Percentiles rank a stretch among this genome's conserved stretches.
These are phyloP conservation scores for Gremmenia infestans DNA, from an alignment of 2,329 filamentous ascomycete species.

Conservation along the genomic window DNA sequence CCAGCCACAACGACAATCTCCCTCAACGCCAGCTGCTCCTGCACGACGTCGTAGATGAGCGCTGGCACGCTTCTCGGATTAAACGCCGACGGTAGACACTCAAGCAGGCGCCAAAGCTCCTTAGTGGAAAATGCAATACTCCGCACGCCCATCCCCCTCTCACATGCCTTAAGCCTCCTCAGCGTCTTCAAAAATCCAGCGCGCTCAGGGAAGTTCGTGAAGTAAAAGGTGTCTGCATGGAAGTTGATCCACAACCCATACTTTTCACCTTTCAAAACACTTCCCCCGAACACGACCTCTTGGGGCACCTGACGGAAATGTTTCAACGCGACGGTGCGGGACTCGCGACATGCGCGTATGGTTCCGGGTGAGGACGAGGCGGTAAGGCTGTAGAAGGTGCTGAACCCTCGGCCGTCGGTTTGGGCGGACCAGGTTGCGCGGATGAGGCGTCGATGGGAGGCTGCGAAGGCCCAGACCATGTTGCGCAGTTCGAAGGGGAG, in stretches of 20 bases:
- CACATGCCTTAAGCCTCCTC: conserved; percentile 3
- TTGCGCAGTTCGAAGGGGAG: not conserved
- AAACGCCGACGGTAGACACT: not conserved
- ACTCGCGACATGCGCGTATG: not conserved
- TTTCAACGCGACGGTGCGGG: not conserved
- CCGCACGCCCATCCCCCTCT: not conserved
- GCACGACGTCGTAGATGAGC: not conserved
- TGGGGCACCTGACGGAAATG: not conserved
- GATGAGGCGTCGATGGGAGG: not conserved
- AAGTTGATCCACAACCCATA: conserved; percentile 6
- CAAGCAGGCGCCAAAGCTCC: not conserved
- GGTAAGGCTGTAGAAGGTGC: not conserved
- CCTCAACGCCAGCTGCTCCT: too few relatives aligned
- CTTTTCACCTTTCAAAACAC: not conserved
- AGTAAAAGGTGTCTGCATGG: conserved; percentile 11
- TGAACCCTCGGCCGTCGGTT: not conserved
- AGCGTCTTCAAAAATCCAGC: conserved; percentile 4
- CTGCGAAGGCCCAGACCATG: not conserved
- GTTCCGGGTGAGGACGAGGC: not conserved
- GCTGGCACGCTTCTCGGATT: not conserved
- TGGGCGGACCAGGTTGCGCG: not conserved
- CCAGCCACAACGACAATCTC: not conserved
- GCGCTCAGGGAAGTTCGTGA: conserved; percentile 3
- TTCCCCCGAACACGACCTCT: not conserved
- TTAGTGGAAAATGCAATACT: not conserved